phyloP scores from a whole-genome alignment of 495 filamentous ascomycete genomes.

The Penicillium ochrochloron region DNA sequence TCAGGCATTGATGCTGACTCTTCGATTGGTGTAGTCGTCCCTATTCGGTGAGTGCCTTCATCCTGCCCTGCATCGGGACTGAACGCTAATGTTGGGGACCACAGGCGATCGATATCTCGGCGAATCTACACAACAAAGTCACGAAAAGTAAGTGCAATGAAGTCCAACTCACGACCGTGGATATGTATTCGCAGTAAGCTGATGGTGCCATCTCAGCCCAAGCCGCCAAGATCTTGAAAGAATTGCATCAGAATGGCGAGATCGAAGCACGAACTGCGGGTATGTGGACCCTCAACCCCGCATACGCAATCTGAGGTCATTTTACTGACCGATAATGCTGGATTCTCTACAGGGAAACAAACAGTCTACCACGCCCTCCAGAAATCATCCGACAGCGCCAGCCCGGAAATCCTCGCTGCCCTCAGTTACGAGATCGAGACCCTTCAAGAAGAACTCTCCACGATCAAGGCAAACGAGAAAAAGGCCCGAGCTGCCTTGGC shows the following conservation, averaged over 20 bases:
- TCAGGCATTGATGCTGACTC: slow-evolving; percentile 12
- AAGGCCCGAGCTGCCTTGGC: slow-evolving; percentile 52
- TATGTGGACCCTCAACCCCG: slow-evolving; percentile 27
- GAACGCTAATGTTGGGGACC: background rate
- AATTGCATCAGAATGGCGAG: slow-evolving; percentile 62
- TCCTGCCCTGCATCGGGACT: background rate
- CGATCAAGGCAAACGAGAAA: slow-evolving; percentile 56
- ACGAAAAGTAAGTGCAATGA: slow-evolving; percentile 56
- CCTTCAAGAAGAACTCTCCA: slow-evolving; percentile 54
- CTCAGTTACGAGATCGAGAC: slow-evolving; percentile 55
- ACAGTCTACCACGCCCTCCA: slow-evolving; percentile 66
- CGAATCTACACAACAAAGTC: slow-evolving; percentile 70
- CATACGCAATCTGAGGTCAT: slow-evolving; percentile 10
- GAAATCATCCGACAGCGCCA: slow-evolving; percentile 47
- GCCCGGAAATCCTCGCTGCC: slow-evolving; percentile 49
- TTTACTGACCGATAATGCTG: background rate
- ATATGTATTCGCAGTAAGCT: slow-evolving; percentile 5
- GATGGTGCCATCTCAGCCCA: slow-evolving; percentile 44
- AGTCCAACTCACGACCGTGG: background rate
- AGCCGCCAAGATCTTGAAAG: slow-evolving; percentile 65
- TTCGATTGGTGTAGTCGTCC: slow-evolving; percentile 52
- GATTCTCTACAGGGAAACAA: slow-evolving; percentile 57
- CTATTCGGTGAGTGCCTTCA: slow-evolving; percentile 53
- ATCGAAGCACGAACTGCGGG: slow-evolving; percentile 63
- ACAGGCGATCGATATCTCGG: slow-evolving; percentile 67